phyloP scores from a whole-genome alignment of 176 grass and related monocot species.

The Guadua angustifolia region DNA sequence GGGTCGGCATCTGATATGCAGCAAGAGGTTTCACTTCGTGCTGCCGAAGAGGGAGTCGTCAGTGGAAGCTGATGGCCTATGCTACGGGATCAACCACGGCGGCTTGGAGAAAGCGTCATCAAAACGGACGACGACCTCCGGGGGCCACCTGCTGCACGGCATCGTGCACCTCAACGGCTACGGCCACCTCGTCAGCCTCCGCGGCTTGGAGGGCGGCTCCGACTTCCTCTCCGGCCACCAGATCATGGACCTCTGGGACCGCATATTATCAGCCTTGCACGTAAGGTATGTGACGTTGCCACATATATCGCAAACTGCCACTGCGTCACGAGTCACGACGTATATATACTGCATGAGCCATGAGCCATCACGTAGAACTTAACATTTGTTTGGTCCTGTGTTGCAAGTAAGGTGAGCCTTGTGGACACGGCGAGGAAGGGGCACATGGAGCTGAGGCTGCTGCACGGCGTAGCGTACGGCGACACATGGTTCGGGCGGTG shows the following conservation, averaged over 20 bases:
- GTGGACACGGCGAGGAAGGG: slow-evolving; percentile 73
- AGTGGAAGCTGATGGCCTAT: slow-evolving; percentile 50
- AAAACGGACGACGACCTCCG: slow-evolving; percentile 33
- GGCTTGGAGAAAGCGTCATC: slow-evolving; percentile 32
- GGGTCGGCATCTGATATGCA: slow-evolving; percentile 81
- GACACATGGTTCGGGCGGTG: slow-evolving; percentile 86
- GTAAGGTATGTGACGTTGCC: slow-evolving; percentile 52
- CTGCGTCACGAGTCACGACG: neutral
- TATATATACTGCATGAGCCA: slow-evolving; percentile 11
- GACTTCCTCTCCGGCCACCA: slow-evolving; percentile 83
- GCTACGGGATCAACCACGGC: slow-evolving; percentile 46
- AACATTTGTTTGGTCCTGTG: neutral
- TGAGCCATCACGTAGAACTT: slow-evolving; percentile 1
- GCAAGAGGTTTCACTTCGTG: slow-evolving; percentile 93
- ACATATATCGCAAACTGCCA: neutral
- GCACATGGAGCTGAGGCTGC: slow-evolving; percentile 72
- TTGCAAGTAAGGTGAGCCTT: slow-evolving; percentile 75
- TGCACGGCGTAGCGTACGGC: slow-evolving; percentile 77
- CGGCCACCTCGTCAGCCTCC: slow-evolving; percentile 76
- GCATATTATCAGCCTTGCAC: slow-evolving; percentile 67
- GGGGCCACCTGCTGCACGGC: slow-evolving; percentile 73
- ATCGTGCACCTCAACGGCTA: slow-evolving; percentile 87
- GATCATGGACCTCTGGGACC: slow-evolving; percentile 88
- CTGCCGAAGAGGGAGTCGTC: slow-evolving; percentile 62
- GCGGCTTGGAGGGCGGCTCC: slow-evolving; percentile 76